Evolutionary conservation across 176 grass and related monocot species (phyloP).

Genomic region (Aegilops umbellulata): DNA sequence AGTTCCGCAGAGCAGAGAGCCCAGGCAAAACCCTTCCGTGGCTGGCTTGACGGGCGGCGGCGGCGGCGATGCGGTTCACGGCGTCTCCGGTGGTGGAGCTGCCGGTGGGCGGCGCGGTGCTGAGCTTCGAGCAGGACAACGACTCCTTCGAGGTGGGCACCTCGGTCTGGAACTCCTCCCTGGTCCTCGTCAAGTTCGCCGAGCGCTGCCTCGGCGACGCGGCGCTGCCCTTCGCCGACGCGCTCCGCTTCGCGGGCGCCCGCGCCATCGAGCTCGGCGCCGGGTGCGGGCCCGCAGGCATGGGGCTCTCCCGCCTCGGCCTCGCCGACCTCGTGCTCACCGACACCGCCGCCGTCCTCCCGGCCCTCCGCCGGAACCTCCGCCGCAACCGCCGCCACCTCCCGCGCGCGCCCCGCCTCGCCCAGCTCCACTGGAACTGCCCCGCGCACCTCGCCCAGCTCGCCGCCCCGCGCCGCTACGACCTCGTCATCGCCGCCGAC

Average conservation of each 20-base stretch:
- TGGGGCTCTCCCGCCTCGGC: constrained; percentile 77
- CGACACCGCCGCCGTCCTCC: constrained; percentile 84
- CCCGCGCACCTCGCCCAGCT: constrained; percentile 53
- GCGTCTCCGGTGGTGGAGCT: constrained; percentile 90
- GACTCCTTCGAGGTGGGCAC: constrained; percentile 94
- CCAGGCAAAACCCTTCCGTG: constrained; percentile 7
- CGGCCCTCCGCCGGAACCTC: constrained; percentile 80
- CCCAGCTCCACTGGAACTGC: constrained; percentile 87
- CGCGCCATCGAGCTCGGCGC: constrained; percentile 78
- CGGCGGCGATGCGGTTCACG: constrained; percentile 67
- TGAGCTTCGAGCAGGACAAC: constrained; percentile 94
- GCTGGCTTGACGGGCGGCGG: neutral
- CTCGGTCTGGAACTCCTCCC: constrained; percentile 90
- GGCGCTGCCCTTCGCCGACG: constrained; percentile 66
- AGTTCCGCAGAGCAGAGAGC: neutral
- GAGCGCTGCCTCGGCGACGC: constrained; percentile 61
- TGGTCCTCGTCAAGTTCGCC: constrained; percentile 94
- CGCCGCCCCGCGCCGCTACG: constrained; percentile 50
- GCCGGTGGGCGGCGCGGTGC: constrained; percentile 54
- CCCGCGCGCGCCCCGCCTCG: constrained; percentile 55
- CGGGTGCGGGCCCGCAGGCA: constrained; percentile 77
- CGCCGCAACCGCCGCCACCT: constrained; percentile 68
- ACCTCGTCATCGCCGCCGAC: constrained; percentile 81
- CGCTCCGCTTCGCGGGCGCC: constrained; percentile 65
- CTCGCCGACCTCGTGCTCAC: constrained; percentile 75